Base-by-base conservation (phyloP, 176 grass and related monocot genomes). In the Triticum turgidum region DNA sequence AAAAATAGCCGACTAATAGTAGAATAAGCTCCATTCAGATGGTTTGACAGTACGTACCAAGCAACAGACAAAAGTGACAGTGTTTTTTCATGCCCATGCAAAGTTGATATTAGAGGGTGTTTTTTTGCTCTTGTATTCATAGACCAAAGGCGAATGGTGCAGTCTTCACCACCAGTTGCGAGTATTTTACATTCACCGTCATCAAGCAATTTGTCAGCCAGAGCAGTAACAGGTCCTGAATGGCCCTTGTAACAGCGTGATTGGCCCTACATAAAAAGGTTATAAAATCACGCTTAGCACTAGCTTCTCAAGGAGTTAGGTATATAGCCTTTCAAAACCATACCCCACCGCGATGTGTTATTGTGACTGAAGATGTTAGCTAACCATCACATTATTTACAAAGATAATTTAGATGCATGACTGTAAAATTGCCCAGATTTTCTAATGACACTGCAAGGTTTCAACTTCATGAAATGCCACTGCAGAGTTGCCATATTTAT, bases 81-180 rank as follows among this genome's bases (percentile, higher is more conserved):
- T 78, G 91, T 54, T 29, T 92, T 95, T 83, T 95, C 93, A 89
- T 98, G 96, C 15, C 93, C 93, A 77, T 91, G 90, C 81, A 92
- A 94, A 42, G 96, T 95, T 81, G 89, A 86, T 77, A 91, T 11
- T 47, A 92, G 72, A 51, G 91, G 77, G 62, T 80, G 93, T 78
- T 88, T 91, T 83, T 92, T 98, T 1, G 80, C 84, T 87, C 88
- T 93, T 7, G 79, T 78, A 63, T 74, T 90, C 87, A 98, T 80
- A 66, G 90, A 98, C 96, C 93, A 98, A 71, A 98, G 77, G 58
- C 89, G 87, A 86, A 98, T 69, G 11, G 91, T 92, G 80, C 91
- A 98, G 86, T 98, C 96, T 90, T 95, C 96, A 5, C 91, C 91
- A 66, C 96, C 96, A 86, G 93, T 98, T 61, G 93, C 91, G 78